Evolutionary conservation across 768 basidiomycete species (phyloP).

Genomic region (Collybiopsis luxurians): DNA sequence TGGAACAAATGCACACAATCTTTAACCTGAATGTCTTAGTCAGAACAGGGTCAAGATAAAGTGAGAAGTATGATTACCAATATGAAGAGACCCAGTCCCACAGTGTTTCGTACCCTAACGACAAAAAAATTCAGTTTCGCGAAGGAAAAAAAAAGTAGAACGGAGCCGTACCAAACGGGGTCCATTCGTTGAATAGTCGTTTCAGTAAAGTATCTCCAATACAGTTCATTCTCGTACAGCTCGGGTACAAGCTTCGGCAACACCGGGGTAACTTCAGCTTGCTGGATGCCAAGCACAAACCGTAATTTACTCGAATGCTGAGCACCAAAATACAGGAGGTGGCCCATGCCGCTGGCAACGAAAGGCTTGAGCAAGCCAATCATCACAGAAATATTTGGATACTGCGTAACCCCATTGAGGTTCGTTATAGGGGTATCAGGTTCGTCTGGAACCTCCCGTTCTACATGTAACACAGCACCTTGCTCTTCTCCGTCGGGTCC

Average conservation of each 20-base stretch:
- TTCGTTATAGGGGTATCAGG: background rate
- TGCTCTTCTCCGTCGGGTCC: slow-evolving; percentile 3
- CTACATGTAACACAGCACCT: background rate
- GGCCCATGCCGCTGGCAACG: slow-evolving; percentile 5
- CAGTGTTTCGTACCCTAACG: slow-evolving; percentile 7
- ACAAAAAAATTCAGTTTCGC: background rate
- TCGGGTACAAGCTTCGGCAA: slow-evolving; percentile 5
- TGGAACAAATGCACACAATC: slow-evolving; percentile 44
- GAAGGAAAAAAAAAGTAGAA: background rate
- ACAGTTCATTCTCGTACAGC: background rate
- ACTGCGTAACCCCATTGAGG: slow-evolving; percentile 2
- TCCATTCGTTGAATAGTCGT: background rate
- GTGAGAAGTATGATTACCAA: slow-evolving; percentile 20
- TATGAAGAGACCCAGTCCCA: slow-evolving; percentile 19
- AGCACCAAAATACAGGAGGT: slow-evolving; percentile 5
- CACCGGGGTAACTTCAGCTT: background rate
- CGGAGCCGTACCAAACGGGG: background rate
- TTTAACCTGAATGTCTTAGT: slow-evolving; percentile 18
- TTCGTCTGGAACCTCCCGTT: background rate
- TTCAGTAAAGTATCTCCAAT: slow-evolving; percentile 9
- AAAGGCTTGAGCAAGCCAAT: slow-evolving; percentile 7
- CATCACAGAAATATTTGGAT: background rate
- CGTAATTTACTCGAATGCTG: background rate
- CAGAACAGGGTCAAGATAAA: slow-evolving; percentile 5
- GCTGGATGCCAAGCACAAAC: background rate